These are phyloP conservation scores for Colletotrichum australisinense DNA, from an alignment of 2,329 filamentous ascomycete species.

Conservation along the genomic window DNA sequence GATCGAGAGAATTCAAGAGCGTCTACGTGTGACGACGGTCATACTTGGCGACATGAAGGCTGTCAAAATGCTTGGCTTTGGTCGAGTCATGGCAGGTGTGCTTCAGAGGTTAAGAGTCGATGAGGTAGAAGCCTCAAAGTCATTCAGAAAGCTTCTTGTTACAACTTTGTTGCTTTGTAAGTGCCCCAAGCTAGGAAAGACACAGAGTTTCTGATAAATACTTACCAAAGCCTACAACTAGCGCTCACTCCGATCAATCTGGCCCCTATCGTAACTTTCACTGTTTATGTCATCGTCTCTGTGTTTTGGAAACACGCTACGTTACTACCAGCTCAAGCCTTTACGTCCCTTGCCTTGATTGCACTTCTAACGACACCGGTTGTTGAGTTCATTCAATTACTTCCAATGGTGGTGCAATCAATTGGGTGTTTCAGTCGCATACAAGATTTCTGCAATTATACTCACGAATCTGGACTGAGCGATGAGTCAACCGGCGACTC, in stretches of 20 bases:
- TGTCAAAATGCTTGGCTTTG: slow-evolving; percentile 56
- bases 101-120: slow-evolving; percentile 42
- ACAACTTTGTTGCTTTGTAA: slow-evolving; percentile 39
- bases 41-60: slow-evolving; percentile 58
- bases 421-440: slow-evolving; percentile 39
- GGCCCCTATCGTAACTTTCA: slow-evolving; percentile 42
- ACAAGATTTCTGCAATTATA: slow-evolving; percentile 38
- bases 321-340: slow-evolving; percentile 38
- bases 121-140: slow-evolving; percentile 44
- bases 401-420: slow-evolving; percentile 37
- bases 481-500: no score
- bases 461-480: neutral
- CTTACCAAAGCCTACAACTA: neutral
- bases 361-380: slow-evolving; percentile 37
- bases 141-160: slow-evolving; percentile 41
- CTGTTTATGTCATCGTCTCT: slow-evolving; percentile 41
- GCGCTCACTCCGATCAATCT: slow-evolving; percentile 37
- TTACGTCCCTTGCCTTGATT: slow-evolving; percentile 39
- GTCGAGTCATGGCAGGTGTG: slow-evolving; percentile 38
- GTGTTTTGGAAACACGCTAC: slow-evolving; percentile 39
- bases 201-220: neutral
- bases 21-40: slow-evolving; percentile 52
- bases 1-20: slow-evolving; percentile 56
- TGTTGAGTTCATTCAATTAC: slow-evolving; percentile 38
- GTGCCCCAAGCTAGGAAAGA: neutral